Base-by-base conservation (phyloP, 495 filamentous ascomycete species). In the Annulohypoxylon nitens region DNA sequence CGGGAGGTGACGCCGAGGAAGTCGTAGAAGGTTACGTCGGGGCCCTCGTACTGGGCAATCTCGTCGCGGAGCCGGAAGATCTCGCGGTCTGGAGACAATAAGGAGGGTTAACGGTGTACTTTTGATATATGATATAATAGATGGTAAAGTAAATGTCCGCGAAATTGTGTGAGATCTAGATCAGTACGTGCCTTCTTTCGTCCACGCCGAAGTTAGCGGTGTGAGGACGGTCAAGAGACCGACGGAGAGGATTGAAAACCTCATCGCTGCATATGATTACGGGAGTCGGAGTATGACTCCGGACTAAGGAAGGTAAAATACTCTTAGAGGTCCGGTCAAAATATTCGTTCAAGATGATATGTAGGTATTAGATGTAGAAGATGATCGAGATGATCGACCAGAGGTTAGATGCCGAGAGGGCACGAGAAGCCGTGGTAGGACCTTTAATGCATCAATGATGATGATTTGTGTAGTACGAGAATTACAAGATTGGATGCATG, bases 41-140 rank as follows among this genome's bases (percentile, higher is more conserved):
- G 63, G 30, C 95, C 97, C 82, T 98, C 95, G 71, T 88, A 77
- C 12, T 89, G 82, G 53, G 88, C 83, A 43, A 99, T 83, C 76
- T 98, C 97, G 83, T 97, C 93, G 70, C 89, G 90, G 64, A 98
- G 86, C 63, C 93, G 90, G 83, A 99, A 99, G 83, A 99, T 98
- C 84, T 99, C 96, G 77, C 95, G 92, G 81, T 99, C 96, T 97
- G 76, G 34, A 25, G 45, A 26, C 57, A 63, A 39, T 64, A 61
- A 37, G 2, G 26, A 66, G 14, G 14, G 51, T 66, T 55, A 66
- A 37, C 9, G 30, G 30, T 30, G 30, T 30, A 30, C 30, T 23
- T 23, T 23, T 23, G 30, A 64, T 12, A 64, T 47, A 47, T 47
- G 36, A 26, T 41, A 18, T 57, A 23, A 60, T 20, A 34, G 10